Base-by-base conservation (phyloP, 441 rosid genomes). In the Gossypium gossypioides region DNA sequence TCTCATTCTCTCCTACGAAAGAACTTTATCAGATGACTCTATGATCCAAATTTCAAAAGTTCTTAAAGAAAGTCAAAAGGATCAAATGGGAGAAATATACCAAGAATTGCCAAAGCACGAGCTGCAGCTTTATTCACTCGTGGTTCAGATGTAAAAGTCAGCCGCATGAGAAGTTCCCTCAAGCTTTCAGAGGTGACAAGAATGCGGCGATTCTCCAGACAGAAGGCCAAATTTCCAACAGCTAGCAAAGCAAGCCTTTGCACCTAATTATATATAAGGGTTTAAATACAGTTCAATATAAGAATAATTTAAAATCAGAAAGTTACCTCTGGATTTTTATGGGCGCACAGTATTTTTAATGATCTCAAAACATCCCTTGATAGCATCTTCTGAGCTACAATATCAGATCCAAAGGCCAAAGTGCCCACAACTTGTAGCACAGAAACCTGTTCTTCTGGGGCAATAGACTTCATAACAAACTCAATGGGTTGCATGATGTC, bases 51-150 rank as follows among this genome's bases (percentile, higher is more conserved):
- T 59, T 29, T 25, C 51, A 70, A 79, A 65, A 59, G 51, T 58
- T 64, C 51, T 18, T 68, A 69, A 74, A 27, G 51, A 71, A 19
- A 25, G 46, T 13, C 48, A 27, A 74, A 56, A 76, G 32, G 32
- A 61, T 21, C 13, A 55, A 74, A 59, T 19, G 61, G 70, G 67
- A 58, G 68, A 72, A 60, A 85, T 86, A 79, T 71, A 95, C 99
- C 99, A 65, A 95, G 96, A 85, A 95, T 89, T 64, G 99, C 99
- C 83, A 95, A 81, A 75, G 97, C 99, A 76, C 99, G 94, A 75
- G 96, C 97, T 8, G 99, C 97, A 57, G 97, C 97, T 88, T 86
- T 95, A 76, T 84, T 91, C 54, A 95, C 97, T 57, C 88, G 84
- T 75, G 89, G 86, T 79, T 89, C 96, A 81, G 88, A 85, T 73